These are phyloP conservation scores for Xylaria acuta DNA, from an alignment of 495 filamentous ascomycete genomes.

Conservation along the genomic window DNA sequence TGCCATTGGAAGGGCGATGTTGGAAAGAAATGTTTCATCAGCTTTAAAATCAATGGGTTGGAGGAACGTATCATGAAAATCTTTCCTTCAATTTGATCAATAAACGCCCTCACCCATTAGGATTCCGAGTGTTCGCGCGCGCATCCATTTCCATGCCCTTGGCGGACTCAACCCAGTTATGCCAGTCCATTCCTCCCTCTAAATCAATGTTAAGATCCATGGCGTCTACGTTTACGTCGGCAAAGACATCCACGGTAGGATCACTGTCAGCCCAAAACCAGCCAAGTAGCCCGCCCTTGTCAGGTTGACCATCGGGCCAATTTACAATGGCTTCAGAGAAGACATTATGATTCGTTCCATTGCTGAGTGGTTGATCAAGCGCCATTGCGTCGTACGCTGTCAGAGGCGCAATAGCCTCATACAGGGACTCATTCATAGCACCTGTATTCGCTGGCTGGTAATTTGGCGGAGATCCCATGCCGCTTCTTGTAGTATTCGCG, in stretches of 20 bases:
- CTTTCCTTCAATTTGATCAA: background rate
- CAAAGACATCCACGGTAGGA: constrained; percentile 33
- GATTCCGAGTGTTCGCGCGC: background rate
- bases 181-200: constrained; percentile 54
- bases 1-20: background rate
- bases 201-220: constrained; percentile 44
- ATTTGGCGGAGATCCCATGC: background rate
- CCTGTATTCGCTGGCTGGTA: background rate
- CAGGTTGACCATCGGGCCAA: constrained; percentile 10
- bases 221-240: constrained; percentile 34
- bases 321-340: constrained; percentile 15
- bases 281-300: constrained; percentile 29
- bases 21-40: background rate
- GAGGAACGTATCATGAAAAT: background rate
- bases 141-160: constrained; percentile 44
- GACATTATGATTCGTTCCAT: background rate
- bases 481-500: background rate
- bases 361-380: background rate
- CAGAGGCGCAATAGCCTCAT: background rate
- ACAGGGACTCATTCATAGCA: background rate
- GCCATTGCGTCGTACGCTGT: background rate
- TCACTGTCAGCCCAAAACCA: constrained; percentile 48
- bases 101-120: background rate
- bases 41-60: background rate
- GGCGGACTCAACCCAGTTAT: constrained; percentile 56